Evolutionary conservation across 1,139 yeast species (phyloP), one percentile per base, ranked within the genome.

Genomic region (Debaryomyces singareniensis): DNA sequence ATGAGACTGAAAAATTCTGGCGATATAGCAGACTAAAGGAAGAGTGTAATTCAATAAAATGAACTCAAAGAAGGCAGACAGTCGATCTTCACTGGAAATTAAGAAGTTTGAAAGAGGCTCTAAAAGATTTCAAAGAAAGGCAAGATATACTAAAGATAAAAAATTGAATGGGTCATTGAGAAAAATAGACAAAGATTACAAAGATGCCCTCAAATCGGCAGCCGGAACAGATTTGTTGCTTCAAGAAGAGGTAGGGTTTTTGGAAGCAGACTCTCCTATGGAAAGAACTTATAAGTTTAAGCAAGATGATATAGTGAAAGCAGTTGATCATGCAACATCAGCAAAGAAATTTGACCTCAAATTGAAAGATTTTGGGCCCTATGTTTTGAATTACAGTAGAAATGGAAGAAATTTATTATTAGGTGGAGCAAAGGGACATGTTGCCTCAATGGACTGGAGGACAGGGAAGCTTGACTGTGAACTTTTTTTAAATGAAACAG

Each of bases 361-460:
- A 25, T 62, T 93, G 38, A 71, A 71, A 12, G 84, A 84, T 37
- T 81, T 79, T 51, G 98, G 98, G 0, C 96, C 98, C 1, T 93
- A 93, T 51, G 61, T 68, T 7, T 51, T 84, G 13, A 91, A 89
- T 52, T 91, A 81, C 53, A 73, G 91, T 3, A 68, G 93, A 52
- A 86, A 86, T 44, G 98, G 99, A 32, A 76, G 95, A 39, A 81
- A 80, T 40, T 56, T 93, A 32, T 67, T 93, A 29, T 62, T 93
- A 20, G 94, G 91, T 9, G 98, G 99, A 12, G 65, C 68, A 29
- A 87, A 86, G 51, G 99, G 99, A 3, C 98, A 93, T 62, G 78
- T 93, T 32, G 97, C 98, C 0, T 75, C 94, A 4, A 80, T 93
- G 64, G 96, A 93, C 58, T 93, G 98, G 97, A 76, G 94, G 51